Conservation (phyloP, 805 yeast genomes). For the Candida takata region DNA sequence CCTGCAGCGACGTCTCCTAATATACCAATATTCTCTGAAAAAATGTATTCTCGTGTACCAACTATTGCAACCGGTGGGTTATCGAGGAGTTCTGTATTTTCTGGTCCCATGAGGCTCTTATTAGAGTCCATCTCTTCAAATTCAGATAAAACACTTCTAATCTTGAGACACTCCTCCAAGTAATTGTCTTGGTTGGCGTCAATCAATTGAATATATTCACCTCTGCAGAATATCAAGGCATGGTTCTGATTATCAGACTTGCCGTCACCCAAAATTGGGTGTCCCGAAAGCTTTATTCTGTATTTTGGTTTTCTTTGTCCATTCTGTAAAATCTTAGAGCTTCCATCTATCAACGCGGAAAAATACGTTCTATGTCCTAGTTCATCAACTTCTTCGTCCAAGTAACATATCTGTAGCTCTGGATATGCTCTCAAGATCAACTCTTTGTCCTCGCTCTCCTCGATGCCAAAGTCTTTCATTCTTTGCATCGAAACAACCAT, state of each 20-base stretch:
- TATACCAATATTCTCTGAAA: constrained; percentile 76
- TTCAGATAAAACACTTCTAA: constrained; percentile 67
- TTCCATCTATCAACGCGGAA: constrained; percentile 67
- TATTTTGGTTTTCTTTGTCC: constrained; percentile 58
- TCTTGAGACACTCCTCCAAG: constrained; percentile 71
- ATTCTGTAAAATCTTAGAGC: constrained; percentile 50
- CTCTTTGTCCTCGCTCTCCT: constrained; percentile 53
- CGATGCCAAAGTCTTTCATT: constrained; percentile 43
- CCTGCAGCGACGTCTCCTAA: constrained; percentile 86
- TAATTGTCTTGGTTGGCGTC: constrained; percentile 85
- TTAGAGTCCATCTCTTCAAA: constrained; percentile 47
- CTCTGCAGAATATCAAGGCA: constrained; percentile 66
- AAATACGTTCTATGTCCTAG: constrained; percentile 40
- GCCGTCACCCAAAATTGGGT: constrained; percentile 81
- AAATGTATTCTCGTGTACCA: constrained; percentile 79
- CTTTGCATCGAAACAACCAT: constrained; percentile 63
- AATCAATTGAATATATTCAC: constrained; percentile 72
- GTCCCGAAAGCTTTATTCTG: constrained; percentile 62
- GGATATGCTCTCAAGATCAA: constrained; percentile 59
- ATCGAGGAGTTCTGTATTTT: constrained; percentile 1
- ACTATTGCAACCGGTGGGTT: constrained; percentile 65
- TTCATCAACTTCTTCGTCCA: constrained; percentile 42
- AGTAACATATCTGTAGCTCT: constrained; percentile 55
- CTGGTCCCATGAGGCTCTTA: not conserved
- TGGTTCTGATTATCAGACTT: constrained; percentile 80